Conservation (phyloP, 352 stramenopile genomes). For the Sclerospora graminicola region DNA sequence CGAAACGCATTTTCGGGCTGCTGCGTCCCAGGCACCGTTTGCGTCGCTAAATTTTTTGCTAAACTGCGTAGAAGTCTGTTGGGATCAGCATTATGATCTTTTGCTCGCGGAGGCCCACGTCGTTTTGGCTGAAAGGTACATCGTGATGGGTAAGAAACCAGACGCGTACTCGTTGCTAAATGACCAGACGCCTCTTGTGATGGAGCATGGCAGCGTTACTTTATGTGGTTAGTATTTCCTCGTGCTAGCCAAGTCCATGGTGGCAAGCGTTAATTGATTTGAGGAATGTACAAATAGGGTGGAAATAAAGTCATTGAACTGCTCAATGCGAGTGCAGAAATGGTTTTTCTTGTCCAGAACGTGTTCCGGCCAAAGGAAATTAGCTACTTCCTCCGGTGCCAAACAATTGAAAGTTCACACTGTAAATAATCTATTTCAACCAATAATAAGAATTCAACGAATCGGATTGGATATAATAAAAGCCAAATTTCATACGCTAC, state of each 20-base stretch:
- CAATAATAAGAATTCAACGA: too few species aligned
- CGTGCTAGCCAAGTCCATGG: conserved; percentile 38
- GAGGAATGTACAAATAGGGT: conserved; percentile 10
- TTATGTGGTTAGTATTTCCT: conserved; percentile 46
- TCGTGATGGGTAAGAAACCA: conserved; percentile 41
- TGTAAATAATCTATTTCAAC: too few species aligned
- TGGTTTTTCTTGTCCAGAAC: conserved; percentile 27
- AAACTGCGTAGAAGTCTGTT: conserved; percentile 34
- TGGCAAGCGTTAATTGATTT: conserved; percentile 23
- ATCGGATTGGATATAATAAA: too few species aligned
- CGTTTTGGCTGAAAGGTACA: conserved; percentile 47
- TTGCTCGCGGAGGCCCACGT: conserved; percentile 49
- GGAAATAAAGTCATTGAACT: conserved; percentile 15
- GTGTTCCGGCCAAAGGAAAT: conserved; percentile 26
- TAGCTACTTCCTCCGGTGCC: too few species aligned
- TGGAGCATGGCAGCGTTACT: conserved; percentile 48
- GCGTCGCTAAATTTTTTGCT: conserved; percentile 33
- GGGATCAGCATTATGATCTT: conserved; percentile 41
- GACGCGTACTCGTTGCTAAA: conserved; percentile 39
- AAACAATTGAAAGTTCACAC: too few species aligned
- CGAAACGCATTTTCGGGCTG: conserved; percentile 24
- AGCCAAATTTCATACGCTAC: too few species aligned
- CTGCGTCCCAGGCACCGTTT: conserved; percentile 35
- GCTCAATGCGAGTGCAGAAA: conserved; percentile 18
- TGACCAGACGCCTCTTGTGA: conserved; percentile 53